A percentile compares a stretch with the other conserved stretches of the same genome.
Evolutionary conservation across 345 rosid genomes (phyloP).

Genomic region (Eucalyptus lansdowneana): DNA sequence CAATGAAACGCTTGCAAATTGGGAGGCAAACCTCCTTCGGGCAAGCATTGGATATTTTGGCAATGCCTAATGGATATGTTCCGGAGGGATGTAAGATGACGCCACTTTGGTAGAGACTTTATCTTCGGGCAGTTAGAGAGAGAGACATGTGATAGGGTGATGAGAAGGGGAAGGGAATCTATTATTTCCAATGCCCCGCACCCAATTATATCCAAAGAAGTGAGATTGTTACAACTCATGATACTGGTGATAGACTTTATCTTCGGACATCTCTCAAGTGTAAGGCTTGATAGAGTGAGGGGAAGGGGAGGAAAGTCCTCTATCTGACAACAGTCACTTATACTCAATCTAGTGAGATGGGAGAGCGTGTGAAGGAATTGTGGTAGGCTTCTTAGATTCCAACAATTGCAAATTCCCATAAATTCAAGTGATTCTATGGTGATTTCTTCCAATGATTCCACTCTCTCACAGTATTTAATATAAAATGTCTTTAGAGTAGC

Average conservation of each 20-base stretch:
- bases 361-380: too few species aligned
- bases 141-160: too few species aligned
- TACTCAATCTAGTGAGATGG: too few species aligned
- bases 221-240: not conserved
- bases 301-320: too few species aligned
- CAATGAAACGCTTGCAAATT: not conserved
- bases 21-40: not conserved
- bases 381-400: too few species aligned
- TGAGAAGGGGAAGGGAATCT: not conserved
- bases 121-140: not conserved
- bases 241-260: too few species aligned
- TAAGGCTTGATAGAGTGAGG: accelerated
- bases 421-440: accelerated
- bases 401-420: accelerated
- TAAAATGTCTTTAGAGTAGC: accelerated
- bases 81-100: not conserved
- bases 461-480: accelerated
- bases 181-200: not conserved
- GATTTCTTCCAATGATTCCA: too few species aligned
- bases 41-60: not conserved
- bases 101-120: not conserved
- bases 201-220: not conserved
- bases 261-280: accelerated
- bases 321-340: too few species aligned
- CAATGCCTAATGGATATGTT: accelerated